Evolutionary conservation across 2,329 filamentous ascomycete genomes (phyloP), one percentile per base, ranked within the genome.

Genomic region (Mycogone perniciosa): DNA sequence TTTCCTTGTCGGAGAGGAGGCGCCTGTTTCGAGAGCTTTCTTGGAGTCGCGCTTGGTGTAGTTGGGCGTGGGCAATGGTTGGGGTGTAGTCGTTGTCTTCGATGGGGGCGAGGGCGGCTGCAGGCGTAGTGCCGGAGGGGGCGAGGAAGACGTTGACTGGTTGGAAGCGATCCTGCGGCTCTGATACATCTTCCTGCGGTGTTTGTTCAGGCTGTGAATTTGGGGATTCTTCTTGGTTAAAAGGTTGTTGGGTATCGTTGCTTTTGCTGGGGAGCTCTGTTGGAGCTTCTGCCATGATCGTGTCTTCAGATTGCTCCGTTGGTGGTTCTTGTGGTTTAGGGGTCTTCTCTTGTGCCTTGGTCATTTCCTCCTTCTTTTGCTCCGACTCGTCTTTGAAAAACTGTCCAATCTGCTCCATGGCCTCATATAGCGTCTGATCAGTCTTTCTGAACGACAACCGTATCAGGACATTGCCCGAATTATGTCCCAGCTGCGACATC

Each of bases 401-500:
- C 56, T 82, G 75, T 26, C 80, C 79, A 55, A 97, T 96, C 62
- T 92, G 79, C 43, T 76, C 72, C 84, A 96, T 89, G 7, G 92
- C 92, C 56, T 92, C 87, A 58, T 89, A 88, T 30, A 97, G 70
- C 2, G 90, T 90, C 64, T 81, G 82, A 9, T 86, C 84, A 6
- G 88, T 93, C 56, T 77, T 77, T 63, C 79, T 83, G 70, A 92
- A 97, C 33, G 76, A 82, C 53, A 99, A 70, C 51, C 88, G 80
- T 49, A 99, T 76, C 50, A 96, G 71, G 4, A 88, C 84, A 62
- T 80, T 92, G 5, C 93, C 92, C 44, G 82, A 85, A 64, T 91
- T 95, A 61, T 95, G 85, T 0, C 93, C 93, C 13, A 97, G 72
- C 65, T 96, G 89, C 5, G 84, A 84, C 42, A 99, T 70, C 1